Evolutionary conservation across 305 asterid species (phyloP), one percentile per base, ranked within the genome.

Genomic region (Withania somnifera): DNA sequence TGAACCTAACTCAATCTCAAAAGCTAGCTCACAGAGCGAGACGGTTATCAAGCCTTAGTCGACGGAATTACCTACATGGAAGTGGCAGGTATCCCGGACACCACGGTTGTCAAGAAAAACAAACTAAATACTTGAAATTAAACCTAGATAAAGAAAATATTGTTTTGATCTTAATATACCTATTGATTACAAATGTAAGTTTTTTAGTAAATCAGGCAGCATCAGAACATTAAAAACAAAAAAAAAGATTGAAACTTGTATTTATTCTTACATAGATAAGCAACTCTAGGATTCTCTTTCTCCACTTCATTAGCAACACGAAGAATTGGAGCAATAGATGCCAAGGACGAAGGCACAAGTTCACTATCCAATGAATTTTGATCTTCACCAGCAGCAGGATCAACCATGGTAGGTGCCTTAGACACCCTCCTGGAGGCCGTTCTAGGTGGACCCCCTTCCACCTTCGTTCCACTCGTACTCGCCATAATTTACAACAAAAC

Each of bases 251-350:
- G 13, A 66, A 68, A n/a, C 53, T n/a, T 11, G 20, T n/a, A 20
- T 11, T 2, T 42, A 2, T 69, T 17, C 98, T 90, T 87, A 94
- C 99, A 97, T n/a, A 92, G 86, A 87, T 90, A 93, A 83, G 99
- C 98, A 87, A 95, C 97, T 45, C 91, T 84, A 2, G 91, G 88
- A 71, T 91, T 89, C 34, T 90, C 94, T 32, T 67, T 77, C 90
- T 93, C 98, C 63, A 97, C 85, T 86, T 97, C 96, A 84, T 97
- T 93, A 3, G 99, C 99, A 50, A 92, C 98, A 80, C 99, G 97
- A 79, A 97, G 98, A 19, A 93, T 93, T 4, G 98, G 99, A 63
- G 94, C 97, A 66, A 97, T 88, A 61, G 90, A 73, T 13, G 97
- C 97, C 90, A 97, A 87, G 2, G 99, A 91, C 26, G 98, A 93